Base-by-base conservation (phyloP, 768 basidiomycete species). In the Lactarius akahatsu region DNA sequence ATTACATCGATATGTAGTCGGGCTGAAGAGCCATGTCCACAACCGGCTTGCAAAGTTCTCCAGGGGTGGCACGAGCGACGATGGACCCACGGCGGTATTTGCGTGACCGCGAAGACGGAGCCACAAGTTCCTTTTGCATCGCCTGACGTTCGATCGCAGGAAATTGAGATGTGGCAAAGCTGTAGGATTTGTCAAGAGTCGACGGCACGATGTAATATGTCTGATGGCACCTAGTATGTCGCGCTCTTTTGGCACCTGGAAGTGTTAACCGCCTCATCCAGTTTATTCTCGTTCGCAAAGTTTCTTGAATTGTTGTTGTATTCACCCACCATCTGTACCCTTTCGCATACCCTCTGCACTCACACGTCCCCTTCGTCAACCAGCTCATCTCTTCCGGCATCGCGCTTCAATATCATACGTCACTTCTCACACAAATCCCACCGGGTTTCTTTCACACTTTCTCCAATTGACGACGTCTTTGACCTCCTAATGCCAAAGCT, bases 401-500 rank as follows among this genome's bases (percentile, higher is more conserved):
- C 72, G 6, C 75, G 79, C 8, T 73, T 75, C 63, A 76, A 83
- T 65, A 76, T 82, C 67, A 61, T 76, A 41, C 76, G 79, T 8
- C 75, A 79, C 73, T 89, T 78, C 72, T 76, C 70, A 74, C 56
- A 77, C 78, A 74, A 72, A 28, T 71, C 70, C 0, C 71, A 71
- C 38, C 69, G 66, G 2, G 75, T 89, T 2, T 78, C 83, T 0
- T 79, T 89, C 61, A 72, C 81, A 0, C 69, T 86, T 4, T 79
- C 82, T 0, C 66, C 74, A 1, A 74, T 85, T 10, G 80, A 83
- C 11, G 84, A 88, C 68, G 75, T 90, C 7, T 89, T 83, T 69
- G 87, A 91, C 69, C 72, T 90, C 8, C 78, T 80, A 3, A 80
- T 86, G 1, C 89, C 89, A 4, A 73, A 84, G 55, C 70, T 89